These are phyloP conservation scores for Polytrichum commune DNA, from an alignment of 225 moss, liverwort and hornwort genomes.

Conservation along the genomic window DNA sequence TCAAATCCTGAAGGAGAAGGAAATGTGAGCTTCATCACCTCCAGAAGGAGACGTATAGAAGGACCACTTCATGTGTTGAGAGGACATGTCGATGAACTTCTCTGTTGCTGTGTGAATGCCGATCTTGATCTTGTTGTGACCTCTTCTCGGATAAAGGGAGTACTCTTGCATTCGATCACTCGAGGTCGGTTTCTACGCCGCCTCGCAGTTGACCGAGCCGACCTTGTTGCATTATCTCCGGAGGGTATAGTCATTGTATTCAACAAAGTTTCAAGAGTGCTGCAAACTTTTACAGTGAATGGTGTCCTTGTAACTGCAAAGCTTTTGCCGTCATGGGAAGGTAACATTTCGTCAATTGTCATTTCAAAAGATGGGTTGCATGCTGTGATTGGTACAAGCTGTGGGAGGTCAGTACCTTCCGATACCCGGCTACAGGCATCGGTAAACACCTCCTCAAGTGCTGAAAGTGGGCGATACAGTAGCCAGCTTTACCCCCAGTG, in stretches of 20 bases:
- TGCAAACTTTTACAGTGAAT: slow-evolving; percentile 75
- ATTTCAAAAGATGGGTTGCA: slow-evolving; percentile 73
- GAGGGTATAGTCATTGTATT: slow-evolving; percentile 78
- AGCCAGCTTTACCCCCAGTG: slow-evolving; percentile 49
- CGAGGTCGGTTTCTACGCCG: slow-evolving; percentile 70
- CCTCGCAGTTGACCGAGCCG: slow-evolving; percentile 65
- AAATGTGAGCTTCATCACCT: slow-evolving; percentile 31
- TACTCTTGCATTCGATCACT: slow-evolving; percentile 82
- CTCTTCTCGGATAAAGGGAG: slow-evolving; percentile 60
- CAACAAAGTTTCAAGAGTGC: slow-evolving; percentile 59
- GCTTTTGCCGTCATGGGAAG: slow-evolving; percentile 65
- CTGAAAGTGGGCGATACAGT: slow-evolving; percentile 28
- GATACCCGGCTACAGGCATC: slow-evolving; percentile 32
- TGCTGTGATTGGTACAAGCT: slow-evolving; percentile 73
- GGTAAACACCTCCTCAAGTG: slow-evolving; percentile 20
- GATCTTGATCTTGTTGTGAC: slow-evolving; percentile 91
- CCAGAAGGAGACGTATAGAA: slow-evolving; percentile 70
- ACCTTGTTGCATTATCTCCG: slow-evolving; percentile 65
- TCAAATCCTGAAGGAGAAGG: slow-evolving; percentile 38
- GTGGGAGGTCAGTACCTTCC: slow-evolving; percentile 31
- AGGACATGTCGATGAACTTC: slow-evolving; percentile 77
- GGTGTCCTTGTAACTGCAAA: slow-evolving; percentile 61
- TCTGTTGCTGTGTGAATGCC: slow-evolving; percentile 73
- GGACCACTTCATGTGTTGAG: slow-evolving; percentile 84
- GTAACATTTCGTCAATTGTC: slow-evolving; percentile 67